These are phyloP conservation scores for Nannizziopsis barbatae DNA, from an alignment of 2,329 filamentous ascomycete genomes.

Conservation along the genomic window DNA sequence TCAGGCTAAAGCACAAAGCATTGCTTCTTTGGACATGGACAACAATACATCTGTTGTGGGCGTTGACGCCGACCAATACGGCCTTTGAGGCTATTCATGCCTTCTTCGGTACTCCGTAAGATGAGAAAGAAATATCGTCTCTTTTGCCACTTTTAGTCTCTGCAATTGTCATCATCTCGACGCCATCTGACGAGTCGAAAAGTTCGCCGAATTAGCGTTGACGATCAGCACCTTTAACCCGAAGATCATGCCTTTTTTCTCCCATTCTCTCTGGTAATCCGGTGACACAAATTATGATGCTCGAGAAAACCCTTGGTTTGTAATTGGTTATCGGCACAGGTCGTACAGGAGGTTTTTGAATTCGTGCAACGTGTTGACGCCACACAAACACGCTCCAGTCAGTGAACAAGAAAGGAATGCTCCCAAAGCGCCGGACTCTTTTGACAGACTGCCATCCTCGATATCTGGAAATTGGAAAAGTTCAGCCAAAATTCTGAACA, in stretches of 20 bases:
- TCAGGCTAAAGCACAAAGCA: too few relatives aligned
- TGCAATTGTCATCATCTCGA: not conserved
- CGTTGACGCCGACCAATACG: too few relatives aligned
- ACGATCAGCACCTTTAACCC: not conserved
- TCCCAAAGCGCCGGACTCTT: too few relatives aligned
- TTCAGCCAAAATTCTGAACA: too few relatives aligned
- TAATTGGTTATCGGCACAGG: not conserved
- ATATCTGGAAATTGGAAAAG: too few relatives aligned
- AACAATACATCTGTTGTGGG: too few relatives aligned
- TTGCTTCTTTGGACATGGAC: too few relatives aligned
- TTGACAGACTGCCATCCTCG: too few relatives aligned
- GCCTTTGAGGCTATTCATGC: too few relatives aligned
- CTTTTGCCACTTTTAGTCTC: not conserved
- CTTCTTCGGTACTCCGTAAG: too few relatives aligned
- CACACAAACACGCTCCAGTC: not conserved
- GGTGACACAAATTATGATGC: conserved; percentile 4
- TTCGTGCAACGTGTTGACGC: conserved; percentile 7
- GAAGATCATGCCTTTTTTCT: not conserved
- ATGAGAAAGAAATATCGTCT: too few relatives aligned
- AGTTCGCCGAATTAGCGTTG: conserved; percentile 1
- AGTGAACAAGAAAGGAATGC: too few relatives aligned
- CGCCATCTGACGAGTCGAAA: not conserved
- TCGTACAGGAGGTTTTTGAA: not conserved
- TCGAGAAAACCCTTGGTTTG: not conserved
- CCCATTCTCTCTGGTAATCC: not conserved